phyloP scores from a whole-genome alignment of 495 filamentous ascomycete genomes.

The Clavariopsis aquatica region DNA sequence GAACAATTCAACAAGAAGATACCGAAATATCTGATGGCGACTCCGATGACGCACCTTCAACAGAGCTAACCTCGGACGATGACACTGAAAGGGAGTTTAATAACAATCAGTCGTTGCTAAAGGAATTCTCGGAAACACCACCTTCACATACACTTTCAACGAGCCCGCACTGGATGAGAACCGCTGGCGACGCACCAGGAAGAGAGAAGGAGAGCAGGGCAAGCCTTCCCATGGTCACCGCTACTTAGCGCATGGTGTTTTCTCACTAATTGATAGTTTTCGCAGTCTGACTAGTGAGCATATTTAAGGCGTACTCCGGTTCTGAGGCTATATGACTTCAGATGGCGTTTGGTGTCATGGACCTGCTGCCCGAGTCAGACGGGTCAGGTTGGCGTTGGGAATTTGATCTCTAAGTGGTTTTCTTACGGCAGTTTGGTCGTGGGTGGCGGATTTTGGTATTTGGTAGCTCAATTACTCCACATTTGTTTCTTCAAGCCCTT shows the following conservation, averaged over 20 bases:
- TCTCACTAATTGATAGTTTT: too few species aligned
- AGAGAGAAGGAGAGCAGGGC: background rate
- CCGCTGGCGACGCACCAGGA: slow-evolving; percentile 1
- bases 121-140: background rate
- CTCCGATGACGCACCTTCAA: slow-evolving; percentile 20
- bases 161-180: slow-evolving; percentile 15
- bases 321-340: background rate
- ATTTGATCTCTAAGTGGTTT: too few species aligned
- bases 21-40: slow-evolving; percentile 14
- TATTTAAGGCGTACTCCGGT: background rate
- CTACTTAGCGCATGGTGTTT: background rate
- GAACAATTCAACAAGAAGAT: background rate
- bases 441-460: background rate
- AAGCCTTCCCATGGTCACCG: slow-evolving; percentile 10
- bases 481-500: too few species aligned
- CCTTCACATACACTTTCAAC: background rate
- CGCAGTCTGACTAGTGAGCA: background rate
- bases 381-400: slow-evolving; percentile 8
- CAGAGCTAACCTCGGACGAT: slow-evolving; percentile 16
- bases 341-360: background rate
- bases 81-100: slow-evolving; percentile 8
- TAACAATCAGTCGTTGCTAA: background rate
- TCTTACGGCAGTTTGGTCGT: too few species aligned
- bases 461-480: too few species aligned
- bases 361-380: slow-evolving; percentile 3